phyloP scores from a whole-genome alignment of 2,329 filamentous ascomycete species.

The Alternaria solani region DNA sequence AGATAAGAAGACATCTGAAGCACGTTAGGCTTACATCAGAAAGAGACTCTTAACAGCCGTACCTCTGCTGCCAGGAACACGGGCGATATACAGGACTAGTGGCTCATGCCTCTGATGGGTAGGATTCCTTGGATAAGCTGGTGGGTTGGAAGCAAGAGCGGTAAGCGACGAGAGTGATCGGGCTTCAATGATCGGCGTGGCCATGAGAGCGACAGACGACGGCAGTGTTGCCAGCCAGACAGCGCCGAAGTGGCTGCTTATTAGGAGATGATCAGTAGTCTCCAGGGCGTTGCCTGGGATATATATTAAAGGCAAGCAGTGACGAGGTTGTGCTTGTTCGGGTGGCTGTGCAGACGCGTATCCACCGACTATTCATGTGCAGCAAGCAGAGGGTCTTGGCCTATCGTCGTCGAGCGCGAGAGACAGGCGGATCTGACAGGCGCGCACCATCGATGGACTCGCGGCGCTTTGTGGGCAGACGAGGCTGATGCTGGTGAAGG shows the following conservation, averaged over 20 bases:
- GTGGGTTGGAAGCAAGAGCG: conserved; percentile 82
- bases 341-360: conserved; percentile 44
- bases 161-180: conserved; percentile 83
- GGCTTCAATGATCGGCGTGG: conserved; percentile 70
- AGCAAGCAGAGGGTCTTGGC: conserved; percentile 24
- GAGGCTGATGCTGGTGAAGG: conserved; percentile 28
- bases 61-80: conserved; percentile 92
- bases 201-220: conserved; percentile 34
- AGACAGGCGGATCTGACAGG: conserved; percentile 23
- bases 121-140: conserved; percentile 82
- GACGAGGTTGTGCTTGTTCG: conserved; percentile 33
- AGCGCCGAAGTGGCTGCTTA: conserved; percentile 18
- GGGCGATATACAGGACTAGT: conserved; percentile 86
- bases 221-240: conserved; percentile 16
- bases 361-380: conserved; percentile 21
- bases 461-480: conserved; percentile 12
- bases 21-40: conserved; percentile 23
- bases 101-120: conserved; percentile 73
- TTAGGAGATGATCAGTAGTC: conserved; percentile 8
- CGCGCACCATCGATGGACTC: conserved; percentile 19
- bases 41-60: conserved; percentile 38
- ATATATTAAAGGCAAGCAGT: conserved; percentile 33
- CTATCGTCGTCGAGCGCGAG: conserved; percentile 21
- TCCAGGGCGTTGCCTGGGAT: conserved; percentile 22
- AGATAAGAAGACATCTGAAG: conserved; percentile 85